Base-by-base conservation (phyloP, 805 yeast genomes). In the Starmerella sp. region DNA sequence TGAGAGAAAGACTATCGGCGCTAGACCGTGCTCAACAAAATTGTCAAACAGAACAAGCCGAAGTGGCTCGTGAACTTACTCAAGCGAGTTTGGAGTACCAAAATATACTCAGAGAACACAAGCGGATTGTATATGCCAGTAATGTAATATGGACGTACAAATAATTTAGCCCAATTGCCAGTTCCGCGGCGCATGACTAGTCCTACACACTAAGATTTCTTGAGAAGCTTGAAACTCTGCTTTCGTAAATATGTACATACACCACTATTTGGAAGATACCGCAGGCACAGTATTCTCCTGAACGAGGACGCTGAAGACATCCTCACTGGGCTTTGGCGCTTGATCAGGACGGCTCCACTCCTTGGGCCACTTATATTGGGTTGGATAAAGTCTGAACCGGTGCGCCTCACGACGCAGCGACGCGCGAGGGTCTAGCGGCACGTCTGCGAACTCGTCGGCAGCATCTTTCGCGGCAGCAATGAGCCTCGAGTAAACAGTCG, bases 401-500 rank as follows among this genome's bases (percentile, higher is more conserved):
- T 75, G 72, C 60, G 72, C 70, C 57, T 66, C 67, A 29, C 56
- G 56, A 34, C 51, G 51, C 52, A 67, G 69, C 52, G 77, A 76
- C 65, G 83, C 88, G 68, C 95, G 81, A 30, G 75, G 80, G 68
- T 90, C 95, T 49, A 91, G 69, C 35, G 97, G 96, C 35, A 91
- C 73, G 64, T 86, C 95, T 44, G 76, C 75, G 62, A 86, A 86
- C 56, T 77, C 77, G 54, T 84, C 85, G 3, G 73, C 64, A 53
- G 79, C 84, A 51, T 80, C 84, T 64, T 81, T 84, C 7, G 95
- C 73, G 63, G 82, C 90, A 30, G 67, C 66, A 32, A 90, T 64
- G 50, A 93, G 72, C 54, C 75, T 75, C 61, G 78, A 77, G 60
- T 89, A 73, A 31, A 81, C 75, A 54, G 81, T 84, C 17, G 83